phyloP scores from a whole-genome alignment of 2,329 filamentous ascomycete genomes.

The Akanthomyces lecanii region DNA sequence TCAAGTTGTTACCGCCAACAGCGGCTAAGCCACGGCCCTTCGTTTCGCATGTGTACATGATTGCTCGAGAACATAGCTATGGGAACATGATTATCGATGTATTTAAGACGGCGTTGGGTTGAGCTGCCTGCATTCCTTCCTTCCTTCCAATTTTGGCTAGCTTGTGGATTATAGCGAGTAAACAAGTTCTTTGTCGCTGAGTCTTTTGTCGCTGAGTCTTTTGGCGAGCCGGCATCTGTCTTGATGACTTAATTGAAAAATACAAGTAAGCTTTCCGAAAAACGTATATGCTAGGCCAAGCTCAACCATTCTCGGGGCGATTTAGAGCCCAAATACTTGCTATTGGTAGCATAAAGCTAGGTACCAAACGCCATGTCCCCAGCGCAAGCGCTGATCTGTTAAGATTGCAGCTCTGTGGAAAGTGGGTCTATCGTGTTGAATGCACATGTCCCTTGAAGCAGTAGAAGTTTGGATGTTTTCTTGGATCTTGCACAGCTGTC shows the following conservation, averaged over 20 bases:
- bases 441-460: background rate
- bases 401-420: slow-evolving; percentile 7
- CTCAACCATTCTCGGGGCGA: too few species aligned
- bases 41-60: background rate
- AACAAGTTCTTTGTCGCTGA: background rate
- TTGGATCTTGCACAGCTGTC: slow-evolving; percentile 6
- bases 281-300: too few species aligned
- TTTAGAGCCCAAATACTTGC: background rate
- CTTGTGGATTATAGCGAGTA: background rate
- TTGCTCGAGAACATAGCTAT: background rate
- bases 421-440: slow-evolving; percentile 9
- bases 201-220: background rate
- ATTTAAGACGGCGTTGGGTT: slow-evolving; percentile 3
- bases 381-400: background rate
- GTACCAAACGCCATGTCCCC: background rate
- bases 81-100: slow-evolving; percentile 6
- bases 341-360: background rate
- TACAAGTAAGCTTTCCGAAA: too few species aligned
- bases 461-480: background rate
- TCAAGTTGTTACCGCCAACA: slow-evolving; percentile 52
- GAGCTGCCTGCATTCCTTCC: background rate
- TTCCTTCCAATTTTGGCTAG: background rate
- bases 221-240: background rate
- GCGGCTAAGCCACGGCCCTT: slow-evolving; percentile 11
- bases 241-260: too few species aligned